Conservation (phyloP, 2,329 filamentous ascomycete species). For the Ceratocystis diversiconidia region DNA sequence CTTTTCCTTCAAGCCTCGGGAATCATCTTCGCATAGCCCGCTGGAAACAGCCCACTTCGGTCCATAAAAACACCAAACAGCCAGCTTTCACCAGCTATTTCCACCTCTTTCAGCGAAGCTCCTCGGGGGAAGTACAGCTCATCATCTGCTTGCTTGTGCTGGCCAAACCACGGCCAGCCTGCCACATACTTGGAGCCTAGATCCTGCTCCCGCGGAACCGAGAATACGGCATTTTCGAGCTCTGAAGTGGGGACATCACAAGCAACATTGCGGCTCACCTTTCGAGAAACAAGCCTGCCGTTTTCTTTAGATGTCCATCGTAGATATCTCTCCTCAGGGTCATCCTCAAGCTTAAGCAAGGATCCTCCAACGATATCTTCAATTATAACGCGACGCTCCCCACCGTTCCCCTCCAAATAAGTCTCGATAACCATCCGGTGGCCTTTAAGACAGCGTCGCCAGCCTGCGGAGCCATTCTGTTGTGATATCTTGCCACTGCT, state of each 20-base stretch:
- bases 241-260: conserved; percentile 23
- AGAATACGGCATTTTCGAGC: not conserved
- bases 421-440: conserved; percentile 76
- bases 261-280: conserved; percentile 31
- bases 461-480: conserved; percentile 66
- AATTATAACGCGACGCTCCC: conserved; percentile 53
- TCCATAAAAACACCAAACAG: conserved; percentile 78
- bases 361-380: conserved; percentile 66
- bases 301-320: conserved; percentile 11
- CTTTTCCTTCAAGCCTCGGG: not conserved
- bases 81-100: conserved; percentile 87
- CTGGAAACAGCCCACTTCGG: conserved; percentile 63
- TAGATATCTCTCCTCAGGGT: not conserved
- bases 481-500: conserved; percentile 48
- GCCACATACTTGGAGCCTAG: conserved; percentile 38
- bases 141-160: conserved; percentile 40
- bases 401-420: conserved; percentile 54
- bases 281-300: conserved; percentile 4
- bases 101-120: conserved; percentile 68
- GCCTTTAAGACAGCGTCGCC: conserved; percentile 65
- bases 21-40: conserved; percentile 50
- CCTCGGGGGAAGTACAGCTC: conserved; percentile 74
- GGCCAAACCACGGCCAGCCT: conserved; percentile 66
- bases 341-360: conserved; percentile 36
- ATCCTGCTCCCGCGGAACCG: conserved; percentile 9